A percentile compares a stretch with the other conserved stretches of the same genome.
These are phyloP conservation scores for Pseudogymnoascus destructans DNA, from an alignment of 2,329 filamentous ascomycete species.

Conservation along the genomic window DNA sequence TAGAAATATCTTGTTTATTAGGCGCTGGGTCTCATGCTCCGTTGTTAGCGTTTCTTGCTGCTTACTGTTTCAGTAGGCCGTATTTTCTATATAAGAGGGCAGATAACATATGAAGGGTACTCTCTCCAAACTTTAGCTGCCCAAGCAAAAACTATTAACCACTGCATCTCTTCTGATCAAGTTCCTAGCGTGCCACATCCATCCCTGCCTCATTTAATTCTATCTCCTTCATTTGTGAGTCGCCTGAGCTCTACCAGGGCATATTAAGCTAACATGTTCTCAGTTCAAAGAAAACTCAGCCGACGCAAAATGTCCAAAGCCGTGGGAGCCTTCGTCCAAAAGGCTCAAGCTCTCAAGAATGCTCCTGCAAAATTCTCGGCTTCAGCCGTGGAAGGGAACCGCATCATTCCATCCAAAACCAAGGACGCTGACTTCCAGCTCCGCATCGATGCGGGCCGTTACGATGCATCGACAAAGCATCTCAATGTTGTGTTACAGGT, in stretches of 20 bases:
- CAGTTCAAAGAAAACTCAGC: conserved; percentile 25
- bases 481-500: conserved; percentile 2
- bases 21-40: background rate
- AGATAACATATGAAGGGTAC: background rate
- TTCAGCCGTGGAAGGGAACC: background rate
- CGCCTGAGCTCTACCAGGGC: background rate
- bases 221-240: conserved; percentile 13
- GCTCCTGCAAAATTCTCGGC: background rate
- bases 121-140: background rate
- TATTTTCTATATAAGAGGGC: background rate
- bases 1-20: background rate
- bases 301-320: conserved; percentile 18
- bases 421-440: background rate
- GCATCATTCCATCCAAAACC: background rate
- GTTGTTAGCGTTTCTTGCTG: background rate
- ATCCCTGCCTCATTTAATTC: background rate
- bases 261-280: background rate
- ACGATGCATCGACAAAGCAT: background rate
- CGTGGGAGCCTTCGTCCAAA: background rate
- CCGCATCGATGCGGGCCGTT: conserved; percentile 6
- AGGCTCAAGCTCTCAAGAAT: background rate
- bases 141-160: background rate
- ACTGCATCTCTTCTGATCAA: background rate
- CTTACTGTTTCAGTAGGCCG: background rate
- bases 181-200: background rate